A percentile compares a stretch with the other conserved stretches of the same genome.
Evolutionary conservation across 345 rosid genomes (phyloP).

Genomic region (Reutealis trisperma): DNA sequence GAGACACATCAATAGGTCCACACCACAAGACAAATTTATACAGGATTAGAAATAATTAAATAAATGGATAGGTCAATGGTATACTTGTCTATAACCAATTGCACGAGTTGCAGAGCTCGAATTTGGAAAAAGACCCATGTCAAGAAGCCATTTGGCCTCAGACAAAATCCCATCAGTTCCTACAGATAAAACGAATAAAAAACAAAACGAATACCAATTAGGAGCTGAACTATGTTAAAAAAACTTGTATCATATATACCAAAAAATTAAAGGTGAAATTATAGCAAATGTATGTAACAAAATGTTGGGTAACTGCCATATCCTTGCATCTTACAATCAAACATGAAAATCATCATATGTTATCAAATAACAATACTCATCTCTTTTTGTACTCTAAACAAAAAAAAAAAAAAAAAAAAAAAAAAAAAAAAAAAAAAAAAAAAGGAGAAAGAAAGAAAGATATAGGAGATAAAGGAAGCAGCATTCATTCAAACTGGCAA

Average conservation of each 20-base stretch:
- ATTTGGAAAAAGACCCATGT: constrained; percentile 77
- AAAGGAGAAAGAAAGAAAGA: too few relatives aligned
- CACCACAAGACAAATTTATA: neutral
- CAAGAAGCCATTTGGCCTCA: constrained; percentile 90
- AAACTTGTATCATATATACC: too few relatives aligned
- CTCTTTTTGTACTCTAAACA: neutral
- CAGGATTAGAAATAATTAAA: neutral
- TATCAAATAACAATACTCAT: neutral
- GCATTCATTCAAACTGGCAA: neutral
- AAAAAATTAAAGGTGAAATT: neutral
- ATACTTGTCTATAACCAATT: constrained; percentile 89
- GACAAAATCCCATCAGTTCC: constrained; percentile 66
- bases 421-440: too few relatives aligned
- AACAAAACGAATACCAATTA: neutral
- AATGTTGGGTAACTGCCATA: neutral
- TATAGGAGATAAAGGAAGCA: neutral
- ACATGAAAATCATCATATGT: neutral
- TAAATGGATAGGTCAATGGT: neutral
- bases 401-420: too few relatives aligned
- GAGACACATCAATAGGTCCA: neutral
- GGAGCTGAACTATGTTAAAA: neutral
- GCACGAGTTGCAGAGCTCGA: constrained; percentile 89
- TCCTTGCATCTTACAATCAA: neutral
- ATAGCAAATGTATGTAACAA: neutral
- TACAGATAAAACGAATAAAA: constrained; percentile 24